Evolutionary conservation across 805 yeast genomes (phyloP), one percentile per base, ranked within the genome.

Genomic region (Zygotorulaspora sp.): DNA sequence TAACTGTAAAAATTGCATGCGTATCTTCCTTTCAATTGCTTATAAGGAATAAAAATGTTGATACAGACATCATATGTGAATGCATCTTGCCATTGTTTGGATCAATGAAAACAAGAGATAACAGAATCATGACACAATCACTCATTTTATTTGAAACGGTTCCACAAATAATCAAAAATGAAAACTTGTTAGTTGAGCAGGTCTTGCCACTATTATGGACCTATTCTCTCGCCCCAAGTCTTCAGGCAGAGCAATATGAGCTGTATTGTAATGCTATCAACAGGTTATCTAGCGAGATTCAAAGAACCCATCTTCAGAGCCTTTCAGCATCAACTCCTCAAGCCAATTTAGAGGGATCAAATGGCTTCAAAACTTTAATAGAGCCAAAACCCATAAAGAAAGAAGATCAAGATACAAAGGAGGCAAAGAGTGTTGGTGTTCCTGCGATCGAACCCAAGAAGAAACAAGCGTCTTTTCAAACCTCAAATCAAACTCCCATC

Each of bases 31-130:
- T 88, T 49, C 69, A 74, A 10, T 53, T 65, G 32, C 62, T 88
- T 51, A 72, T 84, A 12, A 72, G 68, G 14, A 66, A 70, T 14
- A 78, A 78, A 43, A 72, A 77, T 5, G 70, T 88, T 36, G 96
- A 89, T 50, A 78, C 77, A 47, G 72, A 76, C 36, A 75, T 83
- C 2, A 75, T 88, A 22, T 70, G 71, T 23, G 97, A 90, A 33
- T 85, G 82, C 38, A 67, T 92, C 25, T 62, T 92, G n/a, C 96
- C 96, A 0, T 63, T 90, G 15, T 66, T 90, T 40, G 74, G 75
- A 49, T 75, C 77, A 11, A 74, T 86, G 72, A 86, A 86, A 57
- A 80, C 92, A 18, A 67, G 92, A 44, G 89, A 84, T 51, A 71
- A 83, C 11, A 64, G 77, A 30, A 78, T 85, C 26, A 70, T 84